phyloP scores from a whole-genome alignment of 495 filamentous ascomycete species.

The Evansstolkia leycettana region DNA sequence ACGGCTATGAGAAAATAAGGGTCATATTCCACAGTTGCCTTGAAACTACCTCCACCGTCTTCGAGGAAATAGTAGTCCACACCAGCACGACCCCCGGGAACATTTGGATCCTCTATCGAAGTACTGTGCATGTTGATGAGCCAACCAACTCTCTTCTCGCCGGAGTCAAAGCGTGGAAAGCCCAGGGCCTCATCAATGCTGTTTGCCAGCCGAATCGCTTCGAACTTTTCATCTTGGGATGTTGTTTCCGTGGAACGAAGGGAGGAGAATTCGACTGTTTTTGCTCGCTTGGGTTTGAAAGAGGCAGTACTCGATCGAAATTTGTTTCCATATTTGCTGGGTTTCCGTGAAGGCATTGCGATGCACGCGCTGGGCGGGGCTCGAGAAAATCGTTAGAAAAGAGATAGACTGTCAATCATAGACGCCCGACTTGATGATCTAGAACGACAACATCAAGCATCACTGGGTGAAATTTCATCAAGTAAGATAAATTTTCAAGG shows the following conservation, averaged over 20 bases:
- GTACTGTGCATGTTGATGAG: conserved; percentile 91
- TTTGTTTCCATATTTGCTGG: conserved; percentile 42
- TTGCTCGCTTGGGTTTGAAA: conserved; percentile 44
- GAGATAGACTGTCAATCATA: conserved; percentile 13
- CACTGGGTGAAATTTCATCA: too few relatives aligned
- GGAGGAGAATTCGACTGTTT: conserved; percentile 66
- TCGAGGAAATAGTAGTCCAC: conserved; percentile 97
- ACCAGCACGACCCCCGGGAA: conserved; percentile 70
- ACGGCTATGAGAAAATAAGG: conserved; percentile 93
- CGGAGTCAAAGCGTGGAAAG: conserved; percentile 84
- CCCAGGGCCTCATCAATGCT: conserved; percentile 90
- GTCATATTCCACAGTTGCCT: conserved; percentile 91
- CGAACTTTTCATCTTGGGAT: conserved; percentile 73
- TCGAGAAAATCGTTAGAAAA: not conserved
- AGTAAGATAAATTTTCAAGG: too few relatives aligned
- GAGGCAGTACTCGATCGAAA: conserved; percentile 37
- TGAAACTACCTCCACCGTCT: conserved; percentile 86
- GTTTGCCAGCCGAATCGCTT: conserved; percentile 72
- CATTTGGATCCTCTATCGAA: conserved; percentile 69
- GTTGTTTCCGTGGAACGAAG: conserved; percentile 70
- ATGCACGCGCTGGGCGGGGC: conserved; percentile 18
- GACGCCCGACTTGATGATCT: conserved; percentile 2
- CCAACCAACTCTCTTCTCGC: conserved; percentile 80
- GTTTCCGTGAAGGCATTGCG: conserved; percentile 46
- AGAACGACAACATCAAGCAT: not conserved